Conservation (phyloP, 1,139 yeast genomes). For the Taphrina wiesneri region DNA sequence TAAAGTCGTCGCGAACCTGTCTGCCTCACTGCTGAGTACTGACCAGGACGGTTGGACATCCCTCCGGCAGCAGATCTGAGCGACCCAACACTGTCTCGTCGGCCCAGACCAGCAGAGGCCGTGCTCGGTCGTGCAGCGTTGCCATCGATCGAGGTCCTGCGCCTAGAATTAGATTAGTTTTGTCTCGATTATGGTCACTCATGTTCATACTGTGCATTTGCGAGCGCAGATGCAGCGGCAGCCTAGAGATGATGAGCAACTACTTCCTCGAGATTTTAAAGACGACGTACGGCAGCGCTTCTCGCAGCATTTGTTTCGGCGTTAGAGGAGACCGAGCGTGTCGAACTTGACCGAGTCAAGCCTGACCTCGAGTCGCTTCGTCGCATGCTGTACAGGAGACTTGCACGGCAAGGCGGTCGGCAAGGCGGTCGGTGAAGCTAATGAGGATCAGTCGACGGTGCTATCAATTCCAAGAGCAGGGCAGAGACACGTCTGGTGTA, state of each 20-base stretch:
- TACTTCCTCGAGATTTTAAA: neutral
- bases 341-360: constrained; percentile 14
- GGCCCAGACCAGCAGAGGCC: neutral
- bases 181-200: neutral
- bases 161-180: neutral
- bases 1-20: constrained; percentile 24
- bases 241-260: constrained; percentile 3
- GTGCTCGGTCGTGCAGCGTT: neutral
- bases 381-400: neutral
- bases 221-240: constrained; percentile 33
- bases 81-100: constrained; percentile 17
- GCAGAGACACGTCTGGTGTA: neutral
- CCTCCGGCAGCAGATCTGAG: constrained; percentile 10
- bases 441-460: neutral
- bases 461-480: too few relatives aligned
- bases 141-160: constrained; percentile 6
- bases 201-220: constrained; percentile 19
- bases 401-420: too few relatives aligned
- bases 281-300: constrained; percentile 23
- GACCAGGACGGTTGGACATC: constrained; percentile 20
- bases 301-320: constrained; percentile 23
- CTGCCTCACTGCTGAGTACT: constrained; percentile 27
- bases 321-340: constrained; percentile 22
- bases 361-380: constrained; percentile 17
- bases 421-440: too few relatives aligned